These are phyloP conservation scores for Ascoidea asiatica DNA, from an alignment of 805 yeast genomes.

Conservation along the genomic window DNA sequence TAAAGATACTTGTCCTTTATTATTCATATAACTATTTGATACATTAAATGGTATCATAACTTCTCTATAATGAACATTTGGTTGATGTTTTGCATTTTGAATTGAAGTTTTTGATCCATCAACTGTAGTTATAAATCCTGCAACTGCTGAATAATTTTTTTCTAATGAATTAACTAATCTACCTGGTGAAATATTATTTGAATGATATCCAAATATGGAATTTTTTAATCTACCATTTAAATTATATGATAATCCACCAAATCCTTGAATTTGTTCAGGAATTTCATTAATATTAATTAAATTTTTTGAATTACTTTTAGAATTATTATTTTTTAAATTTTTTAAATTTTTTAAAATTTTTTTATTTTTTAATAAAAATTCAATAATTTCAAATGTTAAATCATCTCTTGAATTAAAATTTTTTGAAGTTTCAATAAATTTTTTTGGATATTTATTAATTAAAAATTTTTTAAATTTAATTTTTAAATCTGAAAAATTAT, in stretches of 20 bases:
- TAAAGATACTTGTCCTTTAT: constrained; percentile 23
- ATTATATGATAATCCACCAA: constrained; percentile 64
- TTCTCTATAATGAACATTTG: constrained; percentile 30
- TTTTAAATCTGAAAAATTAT: constrained; percentile 32
- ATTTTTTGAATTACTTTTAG: constrained; percentile 1
- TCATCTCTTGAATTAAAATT: constrained; percentile 16
- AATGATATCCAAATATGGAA: constrained; percentile 56
- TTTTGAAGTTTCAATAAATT: constrained; percentile 14
- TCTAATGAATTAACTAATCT: constrained; percentile 30
- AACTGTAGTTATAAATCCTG: constrained; percentile 32
- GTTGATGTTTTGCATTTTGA: constrained; percentile 20
- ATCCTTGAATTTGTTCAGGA: constrained; percentile 34
- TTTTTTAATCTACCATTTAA: constrained; percentile 55
- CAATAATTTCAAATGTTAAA: constrained; percentile 24
- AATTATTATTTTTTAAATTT: constrained; percentile 3
- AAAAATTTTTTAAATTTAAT: constrained; percentile 42
- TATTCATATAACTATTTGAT: constrained; percentile 21
- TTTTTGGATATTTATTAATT: constrained; percentile 33
- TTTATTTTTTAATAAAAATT: constrained; percentile 21
- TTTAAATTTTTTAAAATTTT: constrained; percentile 8
- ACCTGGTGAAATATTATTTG: constrained; percentile 49
- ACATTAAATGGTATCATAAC: constrained; percentile 28
- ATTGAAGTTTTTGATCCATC: constrained; percentile 19
- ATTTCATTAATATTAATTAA: constrained; percentile 5
- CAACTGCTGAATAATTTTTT: constrained; percentile 37